A percentile compares a stretch with the other conserved stretches of the same genome.
Evolutionary conservation across 129 eudicot genomes (phyloP).

Genomic region (Deinandra increscens): DNA sequence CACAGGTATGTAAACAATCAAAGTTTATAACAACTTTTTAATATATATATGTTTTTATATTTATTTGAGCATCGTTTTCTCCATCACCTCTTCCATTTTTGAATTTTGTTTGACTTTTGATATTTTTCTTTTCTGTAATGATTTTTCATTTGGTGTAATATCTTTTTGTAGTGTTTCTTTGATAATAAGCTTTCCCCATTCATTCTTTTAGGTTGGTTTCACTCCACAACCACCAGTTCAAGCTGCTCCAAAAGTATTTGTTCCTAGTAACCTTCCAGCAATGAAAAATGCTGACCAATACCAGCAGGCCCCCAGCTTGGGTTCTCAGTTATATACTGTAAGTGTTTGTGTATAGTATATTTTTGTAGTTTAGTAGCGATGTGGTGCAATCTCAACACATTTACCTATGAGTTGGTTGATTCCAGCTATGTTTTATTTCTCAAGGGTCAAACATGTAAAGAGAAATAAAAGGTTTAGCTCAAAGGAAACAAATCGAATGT

Average conservation of each 20-base stretch:
- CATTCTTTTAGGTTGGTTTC: conserved; percentile 48
- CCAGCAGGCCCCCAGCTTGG: conserved; percentile 67
- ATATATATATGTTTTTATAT: too few relatives aligned
- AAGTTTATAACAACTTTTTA: background rate
- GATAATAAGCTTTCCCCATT: background rate
- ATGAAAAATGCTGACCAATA: conserved; percentile 75
- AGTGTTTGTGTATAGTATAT: conserved; percentile 7
- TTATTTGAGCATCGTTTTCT: background rate
- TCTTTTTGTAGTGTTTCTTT: too few relatives aligned
- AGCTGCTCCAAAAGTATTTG: conserved; percentile 66
- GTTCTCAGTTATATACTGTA: conserved; percentile 67
- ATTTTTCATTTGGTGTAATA: background rate
- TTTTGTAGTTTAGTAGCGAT: background rate
- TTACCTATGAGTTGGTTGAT: background rate
- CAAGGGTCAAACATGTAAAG: background rate
- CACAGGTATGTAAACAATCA: conserved; percentile 41
- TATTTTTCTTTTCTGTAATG: background rate
- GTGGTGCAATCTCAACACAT: background rate
- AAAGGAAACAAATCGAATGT: background rate
- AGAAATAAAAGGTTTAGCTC: background rate
- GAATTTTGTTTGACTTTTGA: background rate
- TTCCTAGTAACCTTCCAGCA: conserved; percentile 62
- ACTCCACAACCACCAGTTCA: conserved; percentile 60
- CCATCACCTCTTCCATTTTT: background rate
- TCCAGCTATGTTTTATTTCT: background rate